Evolutionary conservation across 345 rosid species (phyloP).

Genomic region (Microcos paniculata): DNA sequence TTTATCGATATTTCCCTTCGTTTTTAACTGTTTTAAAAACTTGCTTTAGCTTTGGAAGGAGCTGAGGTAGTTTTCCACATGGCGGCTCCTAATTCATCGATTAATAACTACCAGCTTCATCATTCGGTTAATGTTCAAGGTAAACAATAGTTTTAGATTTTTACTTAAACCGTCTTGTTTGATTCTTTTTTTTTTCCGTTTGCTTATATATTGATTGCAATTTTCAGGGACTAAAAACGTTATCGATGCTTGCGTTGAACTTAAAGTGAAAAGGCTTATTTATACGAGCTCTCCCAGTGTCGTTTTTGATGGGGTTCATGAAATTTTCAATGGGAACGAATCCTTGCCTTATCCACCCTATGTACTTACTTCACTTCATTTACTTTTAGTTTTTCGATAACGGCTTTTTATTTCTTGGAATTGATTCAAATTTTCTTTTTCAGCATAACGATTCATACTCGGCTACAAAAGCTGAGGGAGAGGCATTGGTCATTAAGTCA

Average conservation of each 20-base stretch:
- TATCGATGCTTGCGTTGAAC: conserved; percentile 75
- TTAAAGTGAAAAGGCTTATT: conserved; percentile 78
- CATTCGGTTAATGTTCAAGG: conserved; percentile 91
- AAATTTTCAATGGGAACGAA: conserved; percentile 65
- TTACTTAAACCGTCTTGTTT: neutral
- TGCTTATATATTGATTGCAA: conserved; percentile 1
- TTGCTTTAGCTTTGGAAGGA: conserved; percentile 60
- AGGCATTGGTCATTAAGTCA: conserved; percentile 64
- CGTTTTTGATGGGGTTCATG: conserved; percentile 77
- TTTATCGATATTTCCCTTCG: neutral
- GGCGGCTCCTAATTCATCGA: conserved; percentile 98
- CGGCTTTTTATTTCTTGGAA: neutral
- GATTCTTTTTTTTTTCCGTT: neutral
- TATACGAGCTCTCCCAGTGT: conserved; percentile 98
- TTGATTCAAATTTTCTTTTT: conserved; percentile 14
- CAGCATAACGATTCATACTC: conserved; percentile 90
- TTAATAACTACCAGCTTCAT: conserved; percentile 74
- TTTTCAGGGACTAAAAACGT: conserved; percentile 73
- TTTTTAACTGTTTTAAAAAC: neutral
- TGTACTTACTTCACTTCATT: conserved; percentile 32
- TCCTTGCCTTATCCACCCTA: conserved; percentile 62
- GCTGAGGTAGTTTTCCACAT: conserved; percentile 86
- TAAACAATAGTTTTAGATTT: conserved; percentile 11
- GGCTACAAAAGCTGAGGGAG: conserved; percentile 89
- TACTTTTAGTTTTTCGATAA: neutral